Evolutionary conservation across 2,329 filamentous ascomycete genomes (phyloP), one percentile per base, ranked within the genome.

Genomic region (Furcasterigmium sp.): DNA sequence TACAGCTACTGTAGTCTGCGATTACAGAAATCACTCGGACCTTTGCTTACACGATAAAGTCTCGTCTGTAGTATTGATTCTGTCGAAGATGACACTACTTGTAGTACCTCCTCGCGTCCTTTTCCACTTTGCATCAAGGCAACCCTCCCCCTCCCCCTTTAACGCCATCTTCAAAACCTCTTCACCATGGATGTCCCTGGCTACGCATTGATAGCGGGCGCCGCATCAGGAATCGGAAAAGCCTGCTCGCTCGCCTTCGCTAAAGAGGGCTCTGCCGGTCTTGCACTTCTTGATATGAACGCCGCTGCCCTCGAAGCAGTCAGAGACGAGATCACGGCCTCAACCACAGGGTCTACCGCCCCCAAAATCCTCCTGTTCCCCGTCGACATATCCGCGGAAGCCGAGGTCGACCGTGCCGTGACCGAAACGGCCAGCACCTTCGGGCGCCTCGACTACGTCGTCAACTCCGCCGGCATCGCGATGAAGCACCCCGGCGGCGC

Each of bases 381-480:
- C 17, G 35, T 18, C 8, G 41, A 53, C 19, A 10, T 39, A 3
- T 36, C 55, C 8, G 48, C 66, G 18, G 61, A 67, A 35, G 49
- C 50, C 5, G 40, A 54, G 23, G 58, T 63, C 34, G 51, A 40
- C 15, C 25, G 46, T 6, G 49, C 53, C 10, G 55, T 69, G 1
- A 23, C 51, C 4, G 48, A 55, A 0, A 54, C 54, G 1, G 59
- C 57, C 7, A 8, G 44, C 3, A 46, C 47, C 2, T 68, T 67
- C 35, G 62, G 64, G 0, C 56, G 65, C 0, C 48, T 70, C 3
- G 66, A 70, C 46, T 67, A 67, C 39, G 59, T 62, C 8, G 62
- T 68, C 41, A 69, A 69, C 41, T 59, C 61, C 1, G 67, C 67
- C 1, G 67, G 67, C 9, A 58, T 69, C 7, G 59, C 59, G 0